Percentiles rank a stretch among this genome's conserved stretches.
Conservation (phyloP, 164 flowering plant genomes). For the Chimonanthus praecox region DNA sequence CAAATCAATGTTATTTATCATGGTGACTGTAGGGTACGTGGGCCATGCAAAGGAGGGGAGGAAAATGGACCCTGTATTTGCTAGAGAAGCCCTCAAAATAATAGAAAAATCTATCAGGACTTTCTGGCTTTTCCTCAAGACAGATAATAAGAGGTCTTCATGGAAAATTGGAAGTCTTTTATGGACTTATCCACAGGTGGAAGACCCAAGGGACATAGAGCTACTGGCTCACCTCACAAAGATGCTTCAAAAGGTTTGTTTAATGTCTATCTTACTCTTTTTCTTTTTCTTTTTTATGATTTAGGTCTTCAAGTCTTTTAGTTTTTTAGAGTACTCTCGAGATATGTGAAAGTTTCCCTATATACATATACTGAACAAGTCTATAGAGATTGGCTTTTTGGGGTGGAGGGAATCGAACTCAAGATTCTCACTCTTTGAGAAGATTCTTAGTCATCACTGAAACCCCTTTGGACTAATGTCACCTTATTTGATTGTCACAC, state of each 20-base stretch:
- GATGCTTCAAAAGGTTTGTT: constrained; percentile 34
- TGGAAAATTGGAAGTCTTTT: constrained; percentile 24
- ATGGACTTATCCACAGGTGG: constrained; percentile 32
- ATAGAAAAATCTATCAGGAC: constrained; percentile 44
- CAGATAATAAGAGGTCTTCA: constrained; percentile 34
- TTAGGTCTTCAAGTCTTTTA: neutral
- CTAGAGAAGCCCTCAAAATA: constrained; percentile 27
- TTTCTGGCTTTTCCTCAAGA: constrained; percentile 27
- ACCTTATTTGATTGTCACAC: too few relatives aligned
- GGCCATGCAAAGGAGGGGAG: constrained; percentile 22
- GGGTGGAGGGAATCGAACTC: too few relatives aligned
- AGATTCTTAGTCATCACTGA: too few relatives aligned
- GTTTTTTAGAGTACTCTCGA: too few relatives aligned
- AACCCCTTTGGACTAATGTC: too few relatives aligned
- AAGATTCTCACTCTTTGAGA: too few relatives aligned
- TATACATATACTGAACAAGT: too few relatives aligned
- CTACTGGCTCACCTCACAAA: constrained; percentile 30
- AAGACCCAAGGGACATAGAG: constrained; percentile 47
- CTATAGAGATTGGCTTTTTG: too few relatives aligned
- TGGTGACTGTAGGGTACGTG: constrained; percentile 16
- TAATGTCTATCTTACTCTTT: neutral
- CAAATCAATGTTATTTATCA: neutral
- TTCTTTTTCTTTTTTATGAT: too few relatives aligned
- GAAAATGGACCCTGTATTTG: constrained; percentile 22
- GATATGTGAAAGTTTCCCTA: too few relatives aligned